Evolutionary conservation across 2,329 filamentous ascomycete species (phyloP).

Genomic region (Alternaria triticina): DNA sequence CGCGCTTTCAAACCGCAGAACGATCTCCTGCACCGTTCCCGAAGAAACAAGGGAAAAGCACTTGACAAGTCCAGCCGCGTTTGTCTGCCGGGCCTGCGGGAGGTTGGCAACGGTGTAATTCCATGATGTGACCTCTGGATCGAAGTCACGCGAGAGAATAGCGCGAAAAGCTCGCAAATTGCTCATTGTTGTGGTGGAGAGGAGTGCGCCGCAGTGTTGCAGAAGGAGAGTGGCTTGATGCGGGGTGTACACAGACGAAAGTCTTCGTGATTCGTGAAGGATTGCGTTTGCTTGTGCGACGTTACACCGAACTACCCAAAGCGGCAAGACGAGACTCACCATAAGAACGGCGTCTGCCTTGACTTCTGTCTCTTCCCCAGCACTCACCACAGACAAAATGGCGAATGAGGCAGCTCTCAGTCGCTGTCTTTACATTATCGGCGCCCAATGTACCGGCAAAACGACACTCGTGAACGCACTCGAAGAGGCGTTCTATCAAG

Average conservation of each 20-base stretch:
- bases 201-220: neutral
- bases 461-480: constrained; percentile 52
- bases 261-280: constrained; percentile 18
- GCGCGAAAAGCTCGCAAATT: neutral
- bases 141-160: neutral
- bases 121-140: neutral
- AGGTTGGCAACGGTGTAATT: neutral
- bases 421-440: constrained; percentile 51
- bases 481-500: constrained; percentile 20
- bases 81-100: neutral
- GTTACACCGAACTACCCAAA: neutral
- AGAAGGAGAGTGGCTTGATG: neutral
- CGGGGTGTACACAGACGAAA: neutral
- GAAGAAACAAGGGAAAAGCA: constrained; percentile 35
- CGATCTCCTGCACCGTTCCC: constrained; percentile 29
- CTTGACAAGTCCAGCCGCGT: constrained; percentile 32
- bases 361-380: neutral
- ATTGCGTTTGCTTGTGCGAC: neutral
- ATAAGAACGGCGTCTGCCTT: constrained; percentile 18
- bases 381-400: neutral
- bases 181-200: neutral
- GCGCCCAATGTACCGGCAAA: constrained; percentile 56
- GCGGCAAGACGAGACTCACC: neutral
- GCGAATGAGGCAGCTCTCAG: neutral
- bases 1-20: constrained; percentile 30